These are phyloP conservation scores for Eucalyptus camaldulensis DNA, from an alignment of 345 rosid genomes.

Conservation along the genomic window DNA sequence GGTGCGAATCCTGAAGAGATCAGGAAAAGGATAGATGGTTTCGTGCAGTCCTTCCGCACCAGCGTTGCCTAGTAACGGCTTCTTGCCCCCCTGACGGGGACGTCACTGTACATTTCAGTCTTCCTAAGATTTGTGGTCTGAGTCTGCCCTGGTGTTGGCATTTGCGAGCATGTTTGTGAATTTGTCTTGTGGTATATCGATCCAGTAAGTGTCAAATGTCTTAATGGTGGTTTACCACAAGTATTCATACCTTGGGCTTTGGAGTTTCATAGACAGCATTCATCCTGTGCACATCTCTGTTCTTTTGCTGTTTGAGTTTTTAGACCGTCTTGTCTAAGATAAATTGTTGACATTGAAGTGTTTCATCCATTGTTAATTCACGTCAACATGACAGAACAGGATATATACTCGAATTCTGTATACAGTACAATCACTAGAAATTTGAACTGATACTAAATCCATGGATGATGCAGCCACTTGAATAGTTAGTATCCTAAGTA, in stretches of 20 bases:
- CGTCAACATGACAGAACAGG: neutral
- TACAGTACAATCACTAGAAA: neutral
- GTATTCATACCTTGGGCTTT: neutral
- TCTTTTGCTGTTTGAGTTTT: neutral
- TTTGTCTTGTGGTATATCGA: neutral
- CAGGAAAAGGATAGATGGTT: constrained; percentile 59
- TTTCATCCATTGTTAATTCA: neutral
- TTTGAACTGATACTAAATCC: neutral
- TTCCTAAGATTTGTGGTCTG: neutral
- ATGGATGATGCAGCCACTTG: neutral
- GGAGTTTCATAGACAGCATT: neutral
- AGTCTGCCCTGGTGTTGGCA: neutral
- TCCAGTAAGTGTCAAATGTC: neutral
- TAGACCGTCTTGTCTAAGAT: neutral
- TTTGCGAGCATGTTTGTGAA: neutral
- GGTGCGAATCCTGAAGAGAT: constrained; percentile 93
- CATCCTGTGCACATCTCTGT: neutral
- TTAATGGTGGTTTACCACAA: neutral
- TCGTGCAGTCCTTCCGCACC: constrained; percentile 39
- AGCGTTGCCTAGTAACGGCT: constrained; percentile 2
- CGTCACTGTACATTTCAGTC: neutral
- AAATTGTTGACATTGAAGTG: neutral
- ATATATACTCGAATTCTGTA: neutral
- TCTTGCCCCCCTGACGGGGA: neutral
- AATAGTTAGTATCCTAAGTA: neutral